Evolutionary conservation across 768 basidiomycete species (phyloP).

Genomic region (Mycena leptocephala): DNA sequence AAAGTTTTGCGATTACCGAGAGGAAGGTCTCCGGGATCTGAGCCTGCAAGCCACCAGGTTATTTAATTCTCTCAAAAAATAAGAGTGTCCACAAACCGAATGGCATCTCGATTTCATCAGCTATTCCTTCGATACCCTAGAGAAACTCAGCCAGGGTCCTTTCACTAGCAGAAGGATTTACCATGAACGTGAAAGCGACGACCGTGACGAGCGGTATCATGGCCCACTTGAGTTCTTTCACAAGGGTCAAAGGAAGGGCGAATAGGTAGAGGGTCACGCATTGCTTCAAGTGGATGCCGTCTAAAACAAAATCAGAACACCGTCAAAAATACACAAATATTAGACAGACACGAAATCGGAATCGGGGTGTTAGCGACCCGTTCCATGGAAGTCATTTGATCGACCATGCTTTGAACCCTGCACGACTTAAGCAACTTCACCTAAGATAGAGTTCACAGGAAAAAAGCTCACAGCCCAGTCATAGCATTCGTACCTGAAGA

Average conservation of each 20-base stretch:
- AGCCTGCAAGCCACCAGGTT: conserved; percentile 54
- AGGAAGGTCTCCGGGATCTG: conserved; percentile 80
- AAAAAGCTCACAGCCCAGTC: conserved; percentile 69
- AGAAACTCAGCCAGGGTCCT: neutral
- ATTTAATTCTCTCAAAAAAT: conserved; percentile 15
- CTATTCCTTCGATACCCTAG: conserved; percentile 91
- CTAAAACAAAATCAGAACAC: conserved; percentile 54
- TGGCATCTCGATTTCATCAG: conserved; percentile 95
- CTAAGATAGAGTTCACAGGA: neutral
- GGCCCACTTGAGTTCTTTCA: conserved; percentile 87
- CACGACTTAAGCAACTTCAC: neutral
- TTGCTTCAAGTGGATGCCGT: conserved; percentile 95
- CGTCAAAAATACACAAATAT: conserved; percentile 1
- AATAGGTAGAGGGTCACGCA: conserved; percentile 95
- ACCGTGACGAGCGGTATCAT: conserved; percentile 91
- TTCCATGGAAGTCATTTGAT: conserved; percentile 91
- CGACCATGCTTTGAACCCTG: conserved; percentile 87
- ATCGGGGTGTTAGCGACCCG: conserved; percentile 93
- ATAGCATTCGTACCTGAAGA: conserved; percentile 82
- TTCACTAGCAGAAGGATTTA: neutral
- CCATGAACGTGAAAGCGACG: conserved; percentile 93
- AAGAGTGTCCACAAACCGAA: conserved; percentile 72
- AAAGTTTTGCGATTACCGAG: conserved; percentile 63
- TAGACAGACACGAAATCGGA: conserved; percentile 76
- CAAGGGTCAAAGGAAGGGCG: conserved; percentile 89